These are phyloP conservation scores for Pythium utonaiense DNA, from an alignment of 352 stramenopile genomes.

Conservation along the genomic window DNA sequence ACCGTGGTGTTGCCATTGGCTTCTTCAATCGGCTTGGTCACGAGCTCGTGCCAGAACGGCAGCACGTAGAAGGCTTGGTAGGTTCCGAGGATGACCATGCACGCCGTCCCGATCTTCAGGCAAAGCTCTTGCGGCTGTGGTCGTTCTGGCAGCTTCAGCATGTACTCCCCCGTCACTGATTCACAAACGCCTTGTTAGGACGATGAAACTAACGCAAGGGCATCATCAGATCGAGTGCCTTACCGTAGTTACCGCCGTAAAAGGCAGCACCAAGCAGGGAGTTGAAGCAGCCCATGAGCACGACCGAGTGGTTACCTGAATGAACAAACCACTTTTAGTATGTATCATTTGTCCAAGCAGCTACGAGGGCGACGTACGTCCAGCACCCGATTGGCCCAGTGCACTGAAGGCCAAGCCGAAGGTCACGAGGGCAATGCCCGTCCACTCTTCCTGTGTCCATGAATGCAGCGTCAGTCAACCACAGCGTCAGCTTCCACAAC, in stretches of 20 bases:
- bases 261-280: constrained; percentile 77
- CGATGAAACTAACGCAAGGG: too few relatives aligned
- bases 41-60: constrained; percentile 63
- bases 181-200: too few relatives aligned
- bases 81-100: constrained; percentile 66
- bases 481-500: too few relatives aligned
- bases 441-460: constrained; percentile 58
- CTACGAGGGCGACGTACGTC: constrained; percentile 26
- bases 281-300: constrained; percentile 85
- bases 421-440: constrained; percentile 77
- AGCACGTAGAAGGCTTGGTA: constrained; percentile 85
- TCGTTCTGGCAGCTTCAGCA: constrained; percentile 69
- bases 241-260: constrained; percentile 82
- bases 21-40: constrained; percentile 75
- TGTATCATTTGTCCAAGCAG: too few relatives aligned
- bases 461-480: neutral
- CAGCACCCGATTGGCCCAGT: constrained; percentile 59
- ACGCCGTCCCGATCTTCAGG: constrained; percentile 72
- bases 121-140: constrained; percentile 75
- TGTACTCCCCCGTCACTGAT: constrained; percentile 75
- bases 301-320: constrained; percentile 49
- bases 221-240: too few relatives aligned
- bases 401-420: constrained; percentile 82
- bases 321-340: neutral
- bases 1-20: constrained; percentile 60